A percentile compares a stretch with the other conserved stretches of the same genome.
Evolutionary conservation across 345 rosid genomes (phyloP).

Genomic region (Mercurialis annua): DNA sequence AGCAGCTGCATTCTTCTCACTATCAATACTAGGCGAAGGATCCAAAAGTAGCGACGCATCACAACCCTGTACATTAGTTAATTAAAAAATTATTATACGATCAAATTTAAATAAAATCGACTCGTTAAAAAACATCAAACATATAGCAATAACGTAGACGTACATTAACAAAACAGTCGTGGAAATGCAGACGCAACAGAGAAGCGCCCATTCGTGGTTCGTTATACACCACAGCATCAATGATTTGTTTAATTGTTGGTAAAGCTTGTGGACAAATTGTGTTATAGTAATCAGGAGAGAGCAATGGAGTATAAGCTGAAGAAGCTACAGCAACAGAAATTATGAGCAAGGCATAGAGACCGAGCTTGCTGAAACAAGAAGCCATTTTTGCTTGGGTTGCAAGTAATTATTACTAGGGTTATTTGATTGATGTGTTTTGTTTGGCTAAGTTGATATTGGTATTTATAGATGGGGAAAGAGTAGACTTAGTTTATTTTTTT

Average conservation of each 20-base stretch:
- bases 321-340: constrained; percentile 9
- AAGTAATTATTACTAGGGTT: too few relatives aligned
- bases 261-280: constrained; percentile 48
- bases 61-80: constrained; percentile 36
- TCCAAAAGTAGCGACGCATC: constrained; percentile 47
- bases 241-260: constrained; percentile 7
- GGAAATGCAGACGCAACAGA: constrained; percentile 35
- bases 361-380: constrained; percentile 2
- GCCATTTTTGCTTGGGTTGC: constrained; percentile 18
- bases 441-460: not conserved
- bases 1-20: constrained; percentile 42
- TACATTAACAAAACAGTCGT: constrained; percentile 40
- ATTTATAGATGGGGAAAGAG: constrained; percentile 6
- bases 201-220: constrained; percentile 44
- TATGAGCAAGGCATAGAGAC: constrained; percentile 16
- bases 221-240: constrained; percentile 11
- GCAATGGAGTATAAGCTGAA: constrained; percentile 15
- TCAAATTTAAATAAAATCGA: not conserved
- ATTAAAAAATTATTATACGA: too few relatives aligned
- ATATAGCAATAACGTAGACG: not conserved
- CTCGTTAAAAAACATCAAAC: not conserved
- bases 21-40: constrained; percentile 21
- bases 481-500: not conserved
- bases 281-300: constrained; percentile 53
- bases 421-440: too few relatives aligned